phyloP scores from a whole-genome alignment of 1,139 yeast species.

The Debaryomyces udenii region DNA sequence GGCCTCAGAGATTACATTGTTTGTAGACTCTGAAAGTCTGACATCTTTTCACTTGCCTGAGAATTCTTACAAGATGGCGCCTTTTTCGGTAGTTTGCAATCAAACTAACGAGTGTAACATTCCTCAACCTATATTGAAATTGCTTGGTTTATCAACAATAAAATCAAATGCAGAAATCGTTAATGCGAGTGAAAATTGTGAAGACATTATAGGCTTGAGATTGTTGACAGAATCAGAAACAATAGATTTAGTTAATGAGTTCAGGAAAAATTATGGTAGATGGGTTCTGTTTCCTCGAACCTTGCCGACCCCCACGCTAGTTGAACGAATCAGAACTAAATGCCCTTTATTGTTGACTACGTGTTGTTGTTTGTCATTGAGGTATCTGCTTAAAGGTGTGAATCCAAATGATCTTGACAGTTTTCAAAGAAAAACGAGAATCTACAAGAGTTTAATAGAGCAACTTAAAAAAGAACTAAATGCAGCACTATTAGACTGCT shows the following conservation, averaged over 20 bases:
- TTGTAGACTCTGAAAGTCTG: background rate
- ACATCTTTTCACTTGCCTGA: conserved; percentile 44
- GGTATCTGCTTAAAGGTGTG: conserved; percentile 42
- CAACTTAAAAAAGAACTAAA: conserved; percentile 49
- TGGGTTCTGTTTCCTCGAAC: conserved; percentile 77
- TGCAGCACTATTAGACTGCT: conserved; percentile 36
- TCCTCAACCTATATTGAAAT: conserved; percentile 49
- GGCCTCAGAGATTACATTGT: conserved; percentile 2
- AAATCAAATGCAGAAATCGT: background rate
- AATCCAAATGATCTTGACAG: conserved; percentile 25
- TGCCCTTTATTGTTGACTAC: conserved; percentile 69
- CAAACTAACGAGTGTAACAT: conserved; percentile 31
- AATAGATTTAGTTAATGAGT: conserved; percentile 53
- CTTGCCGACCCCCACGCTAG: conserved; percentile 50
- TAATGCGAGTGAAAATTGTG: background rate
- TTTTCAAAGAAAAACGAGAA: conserved; percentile 21
- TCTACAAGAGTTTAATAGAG: conserved; percentile 28
- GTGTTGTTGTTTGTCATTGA: conserved; percentile 62
- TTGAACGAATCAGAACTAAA: conserved; percentile 52
- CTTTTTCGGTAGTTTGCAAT: conserved; percentile 50
- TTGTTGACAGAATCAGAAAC: conserved; percentile 56
- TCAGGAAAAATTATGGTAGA: conserved; percentile 69
- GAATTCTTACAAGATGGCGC: conserved; percentile 48
- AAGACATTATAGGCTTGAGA: conserved; percentile 28
- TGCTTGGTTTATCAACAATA: conserved; percentile 32